Evolutionary conservation across 129 eudicot genomes (phyloP).

Genomic region (Chrysanthemum makinoi): DNA sequence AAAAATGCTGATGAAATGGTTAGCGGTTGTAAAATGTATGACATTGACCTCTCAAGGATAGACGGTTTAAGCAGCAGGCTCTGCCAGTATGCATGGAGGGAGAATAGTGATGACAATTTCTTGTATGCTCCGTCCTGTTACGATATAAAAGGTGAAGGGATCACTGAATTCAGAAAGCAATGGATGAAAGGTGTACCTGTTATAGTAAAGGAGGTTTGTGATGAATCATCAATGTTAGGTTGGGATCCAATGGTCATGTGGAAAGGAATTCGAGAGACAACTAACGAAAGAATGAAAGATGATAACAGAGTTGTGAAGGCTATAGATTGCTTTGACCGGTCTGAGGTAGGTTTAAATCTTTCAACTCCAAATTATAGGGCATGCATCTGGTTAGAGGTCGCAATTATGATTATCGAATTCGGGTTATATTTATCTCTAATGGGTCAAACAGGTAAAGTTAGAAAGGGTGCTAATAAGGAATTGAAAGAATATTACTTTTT

Average conservation of each 20-base stretch:
- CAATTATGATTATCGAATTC: neutral
- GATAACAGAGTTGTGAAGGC: conserved; percentile 77
- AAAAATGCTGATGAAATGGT: conserved; percentile 95
- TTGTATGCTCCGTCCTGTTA: conserved; percentile 58
- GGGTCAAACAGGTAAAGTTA: neutral
- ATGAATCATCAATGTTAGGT: conserved; percentile 58
- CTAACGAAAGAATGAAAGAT: conserved; percentile 67
- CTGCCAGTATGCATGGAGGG: conserved; percentile 46
- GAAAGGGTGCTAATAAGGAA: no score
- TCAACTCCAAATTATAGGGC: neutral
- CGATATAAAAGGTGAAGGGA: conserved; percentile 68
- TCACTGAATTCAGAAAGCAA: conserved; percentile 66
- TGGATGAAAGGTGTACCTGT: conserved; percentile 87
- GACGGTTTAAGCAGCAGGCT: conserved; percentile 29
- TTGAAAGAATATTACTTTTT: neutral
- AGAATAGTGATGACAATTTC: conserved; percentile 49
- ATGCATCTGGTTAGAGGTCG: neutral
- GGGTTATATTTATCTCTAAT: conserved; percentile 4
- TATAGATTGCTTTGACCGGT: conserved; percentile 67
- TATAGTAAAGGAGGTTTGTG: conserved; percentile 66
- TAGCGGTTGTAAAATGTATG: conserved; percentile 69
- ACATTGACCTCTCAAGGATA: conserved; percentile 29
- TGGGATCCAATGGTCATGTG: conserved; percentile 95
- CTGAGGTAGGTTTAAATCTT: conserved; percentile 58
- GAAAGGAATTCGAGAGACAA: conserved; percentile 80